Evolutionary conservation across 1,139 yeast genomes (phyloP), one percentile per base, ranked within the genome.

Genomic region (Hemisphaericaspora xylanilytica): DNA sequence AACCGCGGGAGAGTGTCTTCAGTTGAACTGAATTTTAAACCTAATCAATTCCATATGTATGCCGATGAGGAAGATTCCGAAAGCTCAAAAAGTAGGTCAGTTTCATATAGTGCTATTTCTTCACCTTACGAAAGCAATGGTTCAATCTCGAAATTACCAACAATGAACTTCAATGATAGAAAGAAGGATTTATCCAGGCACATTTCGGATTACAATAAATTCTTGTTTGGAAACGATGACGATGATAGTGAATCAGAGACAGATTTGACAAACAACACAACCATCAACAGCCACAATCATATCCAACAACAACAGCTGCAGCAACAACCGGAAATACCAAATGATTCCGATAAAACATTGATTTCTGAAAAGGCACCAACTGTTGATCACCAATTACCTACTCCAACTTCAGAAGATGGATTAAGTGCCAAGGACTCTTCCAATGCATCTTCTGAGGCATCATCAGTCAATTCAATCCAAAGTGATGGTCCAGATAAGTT

Each of bases 401-500:
- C 43, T n/a, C 46, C 58, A 6, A 32, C 32, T 12, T 42, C 48
- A 11, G 37, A 33, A 15, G 36, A 35, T 17, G 37, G 32, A 11
- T 38, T 43, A 24, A 35, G 37, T 24, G 51, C 72, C 43, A 54
- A 57, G 12, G 51, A 48, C n/a, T 52, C 61, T 2, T 66, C 73
- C 3, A 47, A 56, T 15, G 49, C 46, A 2, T 15, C 28, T 11
- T 52, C 61, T 3, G 65, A 72, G 3, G 48, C 57, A 16, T 50
- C 46, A 2, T 63, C 73, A 2, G 57, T 51, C 45, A 58, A 63
- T 41, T 68, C 74, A 2, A 61, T 70, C 43, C 69, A 67, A 46
- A 65, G 72, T 46, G 70, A 62, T 25, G 58, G 61, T 3, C 60
- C 66, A 0, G 58, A 59, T 24, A 65, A 67, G 44, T 67, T 68